Evolutionary conservation across 2,329 filamentous ascomycete species (phyloP).

Genomic region (Clarireedia hainanense): DNA sequence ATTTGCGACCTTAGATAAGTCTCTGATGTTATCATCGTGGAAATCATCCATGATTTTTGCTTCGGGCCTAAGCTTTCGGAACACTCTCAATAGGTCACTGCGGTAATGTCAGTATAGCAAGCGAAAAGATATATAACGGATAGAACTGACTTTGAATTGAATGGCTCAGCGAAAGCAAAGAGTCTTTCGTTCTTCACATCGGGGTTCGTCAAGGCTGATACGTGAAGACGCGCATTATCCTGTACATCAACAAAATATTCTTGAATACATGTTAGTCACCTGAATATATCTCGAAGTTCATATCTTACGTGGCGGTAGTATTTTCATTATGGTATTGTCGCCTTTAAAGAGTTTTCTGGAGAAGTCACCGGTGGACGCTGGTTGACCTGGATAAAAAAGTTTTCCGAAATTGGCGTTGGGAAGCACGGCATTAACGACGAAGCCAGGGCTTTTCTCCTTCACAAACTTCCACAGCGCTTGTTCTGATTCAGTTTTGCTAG

Average conservation of each 20-base stretch:
- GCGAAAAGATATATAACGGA: no score
- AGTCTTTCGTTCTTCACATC: slow-evolving; percentile 24
- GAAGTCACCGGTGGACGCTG: slow-evolving; percentile 19
- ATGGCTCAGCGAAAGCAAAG: slow-evolving; percentile 22
- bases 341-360: slow-evolving; percentile 21
- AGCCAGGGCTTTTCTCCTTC: slow-evolving; percentile 26
- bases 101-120: background rate
- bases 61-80: slow-evolving; percentile 21
- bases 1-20: slow-evolving; percentile 18
- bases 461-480: slow-evolving; percentile 34
- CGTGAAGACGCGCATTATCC: slow-evolving; percentile 27
- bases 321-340: background rate
- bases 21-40: slow-evolving; percentile 14
- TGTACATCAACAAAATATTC: slow-evolving; percentile 30
- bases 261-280: background rate
- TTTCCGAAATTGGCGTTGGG: slow-evolving; percentile 16
- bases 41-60: slow-evolving; percentile 19
- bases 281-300: background rate
- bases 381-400: slow-evolving; percentile 10
- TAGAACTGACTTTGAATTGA: slow-evolving; percentile 10
- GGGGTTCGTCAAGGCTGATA: slow-evolving; percentile 25
- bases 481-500: slow-evolving; percentile 34
- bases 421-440: slow-evolving; percentile 25
- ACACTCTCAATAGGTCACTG: slow-evolving; percentile 16
- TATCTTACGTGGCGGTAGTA: background rate